Conservation (phyloP, 768 basidiomycete species). For the Lentinula detonsa region DNA sequence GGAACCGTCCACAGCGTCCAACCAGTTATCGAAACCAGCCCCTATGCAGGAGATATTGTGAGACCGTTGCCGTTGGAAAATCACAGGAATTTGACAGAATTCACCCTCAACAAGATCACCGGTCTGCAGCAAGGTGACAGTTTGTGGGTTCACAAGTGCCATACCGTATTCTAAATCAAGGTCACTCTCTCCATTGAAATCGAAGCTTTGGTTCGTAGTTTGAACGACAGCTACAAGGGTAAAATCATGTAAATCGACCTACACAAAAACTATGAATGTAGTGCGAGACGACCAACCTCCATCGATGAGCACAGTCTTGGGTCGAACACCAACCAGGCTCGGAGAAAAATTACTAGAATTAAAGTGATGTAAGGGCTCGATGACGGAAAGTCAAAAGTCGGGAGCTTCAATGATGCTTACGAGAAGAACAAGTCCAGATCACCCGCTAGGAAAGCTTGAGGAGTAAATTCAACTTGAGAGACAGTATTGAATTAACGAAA, state of each 20-base stretch:
- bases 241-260: not conserved
- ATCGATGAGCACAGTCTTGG: constrained; percentile 27
- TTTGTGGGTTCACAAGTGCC: constrained; percentile 29
- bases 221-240: constrained; percentile 20
- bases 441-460: constrained; percentile 26
- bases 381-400: not conserved
- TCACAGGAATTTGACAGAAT: not conserved
- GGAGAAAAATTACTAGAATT: constrained; percentile 26
- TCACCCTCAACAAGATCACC: constrained; percentile 29
- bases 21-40: constrained; percentile 36
- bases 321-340: constrained; percentile 23
- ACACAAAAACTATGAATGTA: not conserved
- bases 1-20: constrained; percentile 36
- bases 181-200: constrained; percentile 35
- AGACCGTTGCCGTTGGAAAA: not conserved
- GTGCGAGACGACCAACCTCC: constrained; percentile 17
- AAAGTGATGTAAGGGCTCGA: not conserved
- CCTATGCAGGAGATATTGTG: constrained; percentile 17
- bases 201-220: constrained; percentile 19
- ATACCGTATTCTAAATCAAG: constrained; percentile 45
- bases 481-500: not conserved
- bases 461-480: constrained; percentile 31
- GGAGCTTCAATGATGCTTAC: not conserved
- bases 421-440: constrained; percentile 24
- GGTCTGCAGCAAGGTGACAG: constrained; percentile 31